phyloP scores from a whole-genome alignment of 202 grass and related monocot species.

The Schoenoplectus tabernaemontani region DNA sequence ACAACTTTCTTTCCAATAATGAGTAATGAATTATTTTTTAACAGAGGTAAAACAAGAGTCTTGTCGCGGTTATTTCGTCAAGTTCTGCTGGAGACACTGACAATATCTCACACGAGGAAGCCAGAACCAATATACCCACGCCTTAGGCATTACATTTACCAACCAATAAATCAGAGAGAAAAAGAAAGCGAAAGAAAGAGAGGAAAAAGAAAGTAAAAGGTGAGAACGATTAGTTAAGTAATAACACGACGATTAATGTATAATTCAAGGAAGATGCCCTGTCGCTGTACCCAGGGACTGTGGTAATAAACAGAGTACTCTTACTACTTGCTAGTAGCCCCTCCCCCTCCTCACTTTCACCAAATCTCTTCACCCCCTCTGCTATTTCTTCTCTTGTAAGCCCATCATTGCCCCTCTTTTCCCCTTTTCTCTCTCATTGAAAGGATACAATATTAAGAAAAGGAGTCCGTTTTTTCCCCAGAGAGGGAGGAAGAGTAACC shows the following conservation, averaged over 20 bases:
- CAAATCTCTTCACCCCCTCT: slow-evolving; percentile 1
- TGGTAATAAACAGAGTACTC: slow-evolving; percentile 27
- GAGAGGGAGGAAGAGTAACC: slow-evolving; percentile 19
- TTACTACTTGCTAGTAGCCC: neutral
- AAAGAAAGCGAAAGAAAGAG: neutral
- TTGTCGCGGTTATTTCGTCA: neutral
- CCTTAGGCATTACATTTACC: neutral
- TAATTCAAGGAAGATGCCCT: slow-evolving; percentile 46
- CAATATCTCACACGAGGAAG: slow-evolving; percentile 7
- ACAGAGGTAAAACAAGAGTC: neutral
- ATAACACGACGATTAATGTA: neutral
- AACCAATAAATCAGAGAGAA: neutral
- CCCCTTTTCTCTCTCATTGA: neutral
- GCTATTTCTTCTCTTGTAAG: slow-evolving; percentile 8
- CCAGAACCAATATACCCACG: neutral
- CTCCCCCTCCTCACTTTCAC: slow-evolving; percentile 3
- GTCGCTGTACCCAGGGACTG: slow-evolving; percentile 47
- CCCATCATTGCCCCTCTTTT: neutral
- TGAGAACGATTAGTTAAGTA: neutral
- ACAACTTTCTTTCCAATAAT: no score
- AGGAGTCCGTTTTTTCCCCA: neutral
- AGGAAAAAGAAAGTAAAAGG: neutral
- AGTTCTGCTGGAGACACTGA: neutral
- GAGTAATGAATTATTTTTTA: no score
- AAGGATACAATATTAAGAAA: slow-evolving; percentile 1